Evolutionary conservation across 768 basidiomycete genomes (phyloP), one percentile per base, ranked within the genome.

Genomic region (Candolleomyces eurysporus): DNA sequence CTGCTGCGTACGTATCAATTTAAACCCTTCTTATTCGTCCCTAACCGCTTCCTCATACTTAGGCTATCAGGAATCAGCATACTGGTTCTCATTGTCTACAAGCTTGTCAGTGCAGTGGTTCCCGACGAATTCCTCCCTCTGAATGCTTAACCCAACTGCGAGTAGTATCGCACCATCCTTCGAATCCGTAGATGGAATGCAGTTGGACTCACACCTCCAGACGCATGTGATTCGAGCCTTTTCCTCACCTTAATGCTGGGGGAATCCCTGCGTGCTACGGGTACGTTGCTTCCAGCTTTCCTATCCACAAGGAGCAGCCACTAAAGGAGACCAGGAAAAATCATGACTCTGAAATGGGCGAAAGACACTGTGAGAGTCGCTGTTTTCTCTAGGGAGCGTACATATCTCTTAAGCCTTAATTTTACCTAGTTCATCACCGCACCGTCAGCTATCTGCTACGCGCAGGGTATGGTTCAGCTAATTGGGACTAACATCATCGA

Each of bases 141-240:
- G 11, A 36, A 36, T 36, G 36, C 36, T 36, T 5, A 36, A 36
- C 2, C 11, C 36, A 36, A 5, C 36, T 1, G 36, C 45, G 13
- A 7, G n/a, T n/a, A 61, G 60, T 48, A 36, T 10, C 43, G 31
- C 13, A 17, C 21, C 13, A 3, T 61, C n/a, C 54, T 22, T 17
- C 42, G 46, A 32, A 4, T n/a, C 2, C 54, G 52, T 22, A 4
- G 14, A 30, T 4, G 39, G 16, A 43, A 16, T 9, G 42, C 36
- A 36, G 36, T 1, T 11, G 11, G 36, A 36, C 36, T 36, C 11
- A 4, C 9, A 17, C 8, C 4, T 8, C 16, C 22, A 13, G 61
- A 61, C 32, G 55, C 55, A 17, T 49, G 48, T 26, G 61, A 61
- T 40, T 57, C 55, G 1, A 61, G 55, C 22, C 49, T 61, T 10